Evolutionary conservation across 2,329 filamentous ascomycete genomes (phyloP).

Genomic region (Aspergillus quadrilineatus): DNA sequence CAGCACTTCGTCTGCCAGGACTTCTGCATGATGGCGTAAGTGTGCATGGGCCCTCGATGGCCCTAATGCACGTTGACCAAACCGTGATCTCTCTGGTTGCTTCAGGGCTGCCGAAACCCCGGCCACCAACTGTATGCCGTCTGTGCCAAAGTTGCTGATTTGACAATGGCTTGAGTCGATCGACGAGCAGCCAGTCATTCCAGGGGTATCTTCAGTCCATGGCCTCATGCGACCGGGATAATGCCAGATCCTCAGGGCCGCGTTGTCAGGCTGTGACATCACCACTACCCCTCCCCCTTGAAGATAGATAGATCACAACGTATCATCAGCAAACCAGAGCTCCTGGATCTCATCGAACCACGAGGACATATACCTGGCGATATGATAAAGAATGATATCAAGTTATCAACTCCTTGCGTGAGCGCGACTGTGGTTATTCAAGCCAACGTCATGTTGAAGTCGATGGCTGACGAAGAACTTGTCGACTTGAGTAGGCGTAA

Average conservation of each 20-base stretch:
- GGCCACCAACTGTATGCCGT: background rate
- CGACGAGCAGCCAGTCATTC: background rate
- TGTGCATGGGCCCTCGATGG: conserved; percentile 14
- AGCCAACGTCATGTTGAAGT: background rate
- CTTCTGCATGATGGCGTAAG: conserved; percentile 30
- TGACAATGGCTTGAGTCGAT: background rate
- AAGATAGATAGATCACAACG: background rate
- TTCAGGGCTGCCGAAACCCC: background rate
- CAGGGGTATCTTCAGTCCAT: no score
- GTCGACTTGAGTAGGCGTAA: no score
- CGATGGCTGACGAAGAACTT: no score
- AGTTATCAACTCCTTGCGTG: background rate
- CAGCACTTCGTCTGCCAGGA: background rate
- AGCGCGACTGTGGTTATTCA: background rate
- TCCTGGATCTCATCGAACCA: background rate
- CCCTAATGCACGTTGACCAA: conserved; percentile 24
- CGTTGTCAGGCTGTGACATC: background rate
- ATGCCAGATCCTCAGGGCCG: background rate
- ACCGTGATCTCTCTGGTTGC: conserved; percentile 12
- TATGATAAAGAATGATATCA: background rate
- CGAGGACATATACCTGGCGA: background rate
- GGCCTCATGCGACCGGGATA: background rate
- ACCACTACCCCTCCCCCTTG: background rate
- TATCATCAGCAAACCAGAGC: background rate
- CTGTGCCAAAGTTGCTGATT: background rate